Evolutionary conservation across 2,329 filamentous ascomycete genomes (phyloP).

Genomic region (Pseudogymnoascus pannorum): DNA sequence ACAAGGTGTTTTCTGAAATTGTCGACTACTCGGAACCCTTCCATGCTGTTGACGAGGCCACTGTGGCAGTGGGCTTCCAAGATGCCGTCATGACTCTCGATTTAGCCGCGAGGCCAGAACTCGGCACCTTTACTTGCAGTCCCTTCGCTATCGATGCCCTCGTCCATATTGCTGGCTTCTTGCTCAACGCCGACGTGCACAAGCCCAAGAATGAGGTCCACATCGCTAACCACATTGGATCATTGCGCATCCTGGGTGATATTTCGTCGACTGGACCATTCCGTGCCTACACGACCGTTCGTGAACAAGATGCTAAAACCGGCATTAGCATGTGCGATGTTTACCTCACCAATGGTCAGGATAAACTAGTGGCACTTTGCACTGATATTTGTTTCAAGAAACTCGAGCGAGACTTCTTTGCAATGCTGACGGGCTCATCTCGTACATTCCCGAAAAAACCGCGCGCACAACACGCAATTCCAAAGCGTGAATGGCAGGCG

Average conservation of each 20-base stretch:
- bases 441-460: neutral
- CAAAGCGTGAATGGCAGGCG: neutral
- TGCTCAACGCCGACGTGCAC: conserved; percentile 48
- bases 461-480: neutral
- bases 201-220: conserved; percentile 48
- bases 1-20: conserved; percentile 25
- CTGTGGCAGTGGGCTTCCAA: conserved; percentile 13
- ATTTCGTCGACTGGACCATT: neutral
- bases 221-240: conserved; percentile 54
- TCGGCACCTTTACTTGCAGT: conserved; percentile 44
- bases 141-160: conserved; percentile 52
- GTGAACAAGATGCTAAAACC: neutral
- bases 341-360: neutral
- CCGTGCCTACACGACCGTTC: neutral
- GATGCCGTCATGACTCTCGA: neutral
- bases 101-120: neutral
- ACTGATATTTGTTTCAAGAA: neutral
- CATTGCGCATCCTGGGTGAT: conserved; percentile 30
- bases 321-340: neutral
- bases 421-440: neutral
- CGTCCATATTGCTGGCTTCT: conserved; percentile 50
- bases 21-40: conserved; percentile 25
- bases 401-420: neutral
- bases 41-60: conserved; percentile 25
- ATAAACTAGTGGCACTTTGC: neutral